Evolutionary conservation across 2,329 filamentous ascomycete species (phyloP).

Genomic region (Metarhizium robertsii): DNA sequence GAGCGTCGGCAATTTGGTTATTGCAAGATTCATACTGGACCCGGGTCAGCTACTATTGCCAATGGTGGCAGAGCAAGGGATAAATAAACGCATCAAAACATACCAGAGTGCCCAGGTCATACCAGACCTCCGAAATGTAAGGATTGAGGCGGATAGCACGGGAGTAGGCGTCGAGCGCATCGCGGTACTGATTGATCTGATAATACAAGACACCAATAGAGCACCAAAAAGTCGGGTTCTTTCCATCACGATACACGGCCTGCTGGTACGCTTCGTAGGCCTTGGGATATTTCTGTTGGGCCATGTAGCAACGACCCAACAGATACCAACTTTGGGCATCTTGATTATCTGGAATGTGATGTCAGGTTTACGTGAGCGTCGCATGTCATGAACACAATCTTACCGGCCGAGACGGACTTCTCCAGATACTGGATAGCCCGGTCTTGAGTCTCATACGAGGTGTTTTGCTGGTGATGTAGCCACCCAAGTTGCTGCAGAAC

Average conservation of each 20-base stretch:
- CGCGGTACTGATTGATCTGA: constrained; percentile 98
- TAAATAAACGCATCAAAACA: constrained; percentile 26
- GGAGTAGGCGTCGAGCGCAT: constrained; percentile 94
- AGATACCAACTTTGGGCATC: constrained; percentile 99
- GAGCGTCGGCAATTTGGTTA: constrained; percentile 92
- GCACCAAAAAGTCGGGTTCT: constrained; percentile 99
- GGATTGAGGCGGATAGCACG: constrained; percentile 93
- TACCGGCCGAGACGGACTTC: constrained; percentile 89
- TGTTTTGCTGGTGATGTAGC: constrained; percentile 95
- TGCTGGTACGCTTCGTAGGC: constrained; percentile 98
- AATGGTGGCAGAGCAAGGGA: background rate
- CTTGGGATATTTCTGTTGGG: constrained; percentile 96
- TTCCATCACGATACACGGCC: constrained; percentile 93
- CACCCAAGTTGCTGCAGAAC: constrained; percentile 96
- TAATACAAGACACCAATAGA: constrained; percentile 98
- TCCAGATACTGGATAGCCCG: constrained; percentile 94
- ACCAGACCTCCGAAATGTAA: constrained; percentile 99
- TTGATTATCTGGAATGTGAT: constrained; percentile 61
- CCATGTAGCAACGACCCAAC: constrained; percentile 97
- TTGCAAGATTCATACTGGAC: constrained; percentile 92
- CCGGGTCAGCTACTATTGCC: constrained; percentile 19
- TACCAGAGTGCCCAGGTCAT: constrained; percentile 91
- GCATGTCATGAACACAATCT: constrained; percentile 20
- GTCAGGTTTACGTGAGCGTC: background rate
- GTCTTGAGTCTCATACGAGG: constrained; percentile 83